These are phyloP conservation scores for Sisymbrium altissimum DNA, from an alignment of 345 rosid genomes.

Conservation along the genomic window DNA sequence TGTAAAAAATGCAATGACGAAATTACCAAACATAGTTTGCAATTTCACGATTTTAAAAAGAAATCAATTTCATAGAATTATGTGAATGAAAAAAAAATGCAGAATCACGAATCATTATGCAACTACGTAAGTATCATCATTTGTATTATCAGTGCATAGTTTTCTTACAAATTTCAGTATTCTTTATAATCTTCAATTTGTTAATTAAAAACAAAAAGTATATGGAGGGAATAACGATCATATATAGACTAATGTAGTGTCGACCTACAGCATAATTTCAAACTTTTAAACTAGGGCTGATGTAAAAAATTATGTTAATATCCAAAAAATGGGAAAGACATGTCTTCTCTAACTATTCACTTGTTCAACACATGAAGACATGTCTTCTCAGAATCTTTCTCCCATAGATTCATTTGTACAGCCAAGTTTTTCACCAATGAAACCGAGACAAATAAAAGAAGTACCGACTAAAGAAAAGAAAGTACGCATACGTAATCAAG, in stretches of 20 bases:
- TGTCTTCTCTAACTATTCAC: neutral
- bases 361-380: conserved; percentile 13
- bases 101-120: neutral
- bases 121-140: neutral
- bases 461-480: neutral
- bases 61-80: too few relatives aligned
- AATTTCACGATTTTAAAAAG: too few relatives aligned
- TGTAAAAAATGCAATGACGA: too few relatives aligned
- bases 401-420: conserved; percentile 1
- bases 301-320: neutral
- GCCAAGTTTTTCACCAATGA: conserved; percentile 9
- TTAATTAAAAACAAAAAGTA: neutral
- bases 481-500: conserved; percentile 25
- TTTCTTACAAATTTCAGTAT: neutral
- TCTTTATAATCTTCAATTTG: neutral
- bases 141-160: neutral
- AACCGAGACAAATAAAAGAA: neutral
- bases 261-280: neutral
- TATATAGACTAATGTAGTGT: too few relatives aligned
- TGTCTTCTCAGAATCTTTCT: conserved; percentile 15
- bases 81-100: neutral
- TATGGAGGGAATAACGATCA: neutral
- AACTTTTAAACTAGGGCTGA: neutral
- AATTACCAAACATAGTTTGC: too few relatives aligned
- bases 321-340: neutral